phyloP scores from a whole-genome alignment of 371 early-diverging fungal species.

The Mucor indicus region DNA sequence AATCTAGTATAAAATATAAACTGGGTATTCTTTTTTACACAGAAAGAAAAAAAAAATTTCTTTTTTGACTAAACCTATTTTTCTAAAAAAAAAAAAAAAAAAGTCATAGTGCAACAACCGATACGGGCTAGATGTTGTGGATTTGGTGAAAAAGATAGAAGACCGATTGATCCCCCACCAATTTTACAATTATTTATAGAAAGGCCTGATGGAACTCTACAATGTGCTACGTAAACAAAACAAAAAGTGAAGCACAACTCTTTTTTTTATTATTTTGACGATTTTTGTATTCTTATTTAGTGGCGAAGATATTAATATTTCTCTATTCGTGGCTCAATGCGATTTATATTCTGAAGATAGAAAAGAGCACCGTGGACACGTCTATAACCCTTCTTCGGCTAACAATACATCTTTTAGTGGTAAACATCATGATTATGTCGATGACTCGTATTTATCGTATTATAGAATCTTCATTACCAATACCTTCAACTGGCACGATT shows the following conservation, averaged over 20 bases:
- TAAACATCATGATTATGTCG: not conserved
- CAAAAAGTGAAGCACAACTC: too few relatives aligned
- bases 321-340: conserved; percentile 20
- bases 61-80: too few relatives aligned
- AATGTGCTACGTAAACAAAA: conserved; percentile 21
- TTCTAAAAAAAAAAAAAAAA: conserved; percentile 6
- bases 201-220: conserved; percentile 21
- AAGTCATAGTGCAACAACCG: conserved; percentile 56
- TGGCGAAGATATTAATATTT: conserved; percentile 15
- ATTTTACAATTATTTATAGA: conserved; percentile 33
- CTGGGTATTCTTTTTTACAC: conserved; percentile 3
- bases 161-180: conserved; percentile 35
- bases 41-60: too few relatives aligned
- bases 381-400: conserved; percentile 36
- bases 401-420: too few relatives aligned
- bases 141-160: conserved; percentile 32
- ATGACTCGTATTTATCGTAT: not conserved
- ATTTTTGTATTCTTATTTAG: too few relatives aligned
- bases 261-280: too few relatives aligned
- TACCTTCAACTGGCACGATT: conserved; percentile 10
- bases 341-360: conserved; percentile 29
- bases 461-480: too few relatives aligned
- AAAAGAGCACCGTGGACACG: conserved; percentile 18
- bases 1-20: conserved; percentile 21
- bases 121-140: conserved; percentile 62